Percentiles rank a stretch among this genome's conserved stretches.
These are phyloP conservation scores for Ananas comosus DNA, from an alignment of 176 grass and related monocot species.

Conservation along the genomic window DNA sequence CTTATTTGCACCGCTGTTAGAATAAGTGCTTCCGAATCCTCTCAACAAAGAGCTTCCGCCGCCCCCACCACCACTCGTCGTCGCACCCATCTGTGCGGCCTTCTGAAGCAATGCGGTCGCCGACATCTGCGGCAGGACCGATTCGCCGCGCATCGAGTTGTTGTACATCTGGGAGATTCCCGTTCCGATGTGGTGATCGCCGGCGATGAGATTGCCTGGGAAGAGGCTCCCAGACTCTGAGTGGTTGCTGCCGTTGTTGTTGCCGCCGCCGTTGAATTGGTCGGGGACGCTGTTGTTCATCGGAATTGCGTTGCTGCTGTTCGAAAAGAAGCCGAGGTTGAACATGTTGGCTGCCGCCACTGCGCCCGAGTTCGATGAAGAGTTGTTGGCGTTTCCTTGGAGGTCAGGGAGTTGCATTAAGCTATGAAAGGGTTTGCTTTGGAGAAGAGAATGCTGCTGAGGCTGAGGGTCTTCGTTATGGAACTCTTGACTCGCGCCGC, in stretches of 20 bases:
- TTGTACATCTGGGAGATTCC: conserved; percentile 33
- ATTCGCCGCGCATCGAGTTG: background rate
- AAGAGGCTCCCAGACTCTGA: conserved; percentile 22
- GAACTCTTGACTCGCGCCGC: conserved; percentile 28
- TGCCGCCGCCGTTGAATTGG: conserved; percentile 23
- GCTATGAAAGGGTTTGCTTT: conserved; percentile 69
- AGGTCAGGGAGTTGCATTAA: conserved; percentile 60
- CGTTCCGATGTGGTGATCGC: conserved; percentile 11
- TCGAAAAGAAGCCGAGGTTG: conserved; percentile 23
- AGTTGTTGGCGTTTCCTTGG: conserved; percentile 5
- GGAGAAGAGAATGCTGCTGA: conserved; percentile 36
- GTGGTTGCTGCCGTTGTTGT: conserved; percentile 18
- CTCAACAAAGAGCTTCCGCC: conserved; percentile 35
- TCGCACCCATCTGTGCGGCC: conserved; percentile 79
- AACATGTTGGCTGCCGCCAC: conserved; percentile 13
- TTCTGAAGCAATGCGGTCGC: conserved; percentile 88
- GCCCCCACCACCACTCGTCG: conserved; percentile 23
- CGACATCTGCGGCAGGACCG: conserved; percentile 51
- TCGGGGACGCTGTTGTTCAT: background rate
- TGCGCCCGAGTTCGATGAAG: background rate
- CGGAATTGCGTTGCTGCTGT: conserved; percentile 3
- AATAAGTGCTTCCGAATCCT: conserved; percentile 32
- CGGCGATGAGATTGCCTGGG: conserved; percentile 35
- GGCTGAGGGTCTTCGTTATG: conserved; percentile 40
- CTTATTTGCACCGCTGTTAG: conserved; percentile 19